These are phyloP conservation scores for Apiotrichum veenhuisii DNA, from an alignment of 1,284 basidiomycete genomes.

Conservation along the genomic window DNA sequence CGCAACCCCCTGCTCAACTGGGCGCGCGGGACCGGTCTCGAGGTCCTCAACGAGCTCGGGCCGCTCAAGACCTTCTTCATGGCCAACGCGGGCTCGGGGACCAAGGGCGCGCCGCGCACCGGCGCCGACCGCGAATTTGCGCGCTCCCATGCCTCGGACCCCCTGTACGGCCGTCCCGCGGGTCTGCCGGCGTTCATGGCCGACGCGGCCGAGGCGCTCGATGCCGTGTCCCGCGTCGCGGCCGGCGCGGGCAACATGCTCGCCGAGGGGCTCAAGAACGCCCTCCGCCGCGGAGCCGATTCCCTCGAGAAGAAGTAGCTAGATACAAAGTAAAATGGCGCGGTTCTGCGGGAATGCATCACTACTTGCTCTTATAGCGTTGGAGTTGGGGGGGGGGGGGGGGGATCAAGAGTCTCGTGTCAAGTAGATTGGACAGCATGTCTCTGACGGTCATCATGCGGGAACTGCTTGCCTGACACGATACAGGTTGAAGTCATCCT, in stretches of 20 bases:
- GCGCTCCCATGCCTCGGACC: slow-evolving; percentile 20
- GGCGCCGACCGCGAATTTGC: slow-evolving; percentile 20
- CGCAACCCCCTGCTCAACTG: slow-evolving; percentile 69
- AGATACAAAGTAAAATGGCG: too few relatives aligned
- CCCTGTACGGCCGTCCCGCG: slow-evolving; percentile 1
- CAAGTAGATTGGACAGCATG: too few relatives aligned
- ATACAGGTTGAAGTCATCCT: too few relatives aligned
- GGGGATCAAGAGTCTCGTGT: too few relatives aligned
- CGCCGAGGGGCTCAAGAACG: slow-evolving; percentile 32
- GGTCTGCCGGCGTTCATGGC: slow-evolving; percentile 15
- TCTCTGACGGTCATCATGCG: too few relatives aligned
- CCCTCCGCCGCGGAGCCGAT: slow-evolving; percentile 20
- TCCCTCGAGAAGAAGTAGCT: slow-evolving; percentile 16
- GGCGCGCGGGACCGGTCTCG: slow-evolving; percentile 80
- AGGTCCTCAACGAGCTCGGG: slow-evolving; percentile 83
- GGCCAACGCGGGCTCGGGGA: slow-evolving; percentile 63
- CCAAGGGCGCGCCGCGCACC: background rate
- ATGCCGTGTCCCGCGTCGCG: slow-evolving; percentile 5
- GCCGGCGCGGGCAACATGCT: slow-evolving; percentile 23
- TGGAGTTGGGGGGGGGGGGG: too few relatives aligned
- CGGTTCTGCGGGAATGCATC: too few relatives aligned
- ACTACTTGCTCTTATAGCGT: too few relatives aligned
- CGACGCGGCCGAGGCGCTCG: slow-evolving; percentile 11
- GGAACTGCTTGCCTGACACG: too few relatives aligned
- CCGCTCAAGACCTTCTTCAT: slow-evolving; percentile 76